Base-by-base conservation (phyloP, 2,329 filamentous ascomycete species). In the Hymenoscyphus albidus region DNA sequence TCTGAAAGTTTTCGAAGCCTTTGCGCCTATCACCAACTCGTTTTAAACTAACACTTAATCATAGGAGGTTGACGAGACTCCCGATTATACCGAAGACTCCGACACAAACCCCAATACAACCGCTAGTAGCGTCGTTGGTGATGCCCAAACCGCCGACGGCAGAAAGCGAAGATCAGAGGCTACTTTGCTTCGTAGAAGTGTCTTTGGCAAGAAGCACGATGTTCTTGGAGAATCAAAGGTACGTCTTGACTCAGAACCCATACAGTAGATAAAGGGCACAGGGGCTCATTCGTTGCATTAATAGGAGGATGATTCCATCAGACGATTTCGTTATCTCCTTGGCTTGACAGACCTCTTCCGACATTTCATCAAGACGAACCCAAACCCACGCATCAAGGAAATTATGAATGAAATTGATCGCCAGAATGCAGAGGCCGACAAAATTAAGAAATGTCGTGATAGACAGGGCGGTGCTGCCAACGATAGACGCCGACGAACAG, bases 301-400 rank as follows among this genome's bases (percentile, higher is more conserved):
- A 48, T 63, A 94, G 91, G 94, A 97, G 80, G 92, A 97, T 82
- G 94, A 98, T 74, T 96, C 92, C 0, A 92, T 98, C 74, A 88
- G 94, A 71, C 85, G 95, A 76, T 99, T 99, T 77, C 89, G 93
- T 69, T 99, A 99, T 76, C 85, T 99, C 1, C 85, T 99, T 14
- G 96, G 96, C 32, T 82, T 99, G 61, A 99, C 95, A 16, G 95
- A 99, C 74, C 83, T 99, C 22, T 99, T 99, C 81, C 92, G 96
- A 69, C 95, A 99, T 79, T 99, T 99, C 78, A 99, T 99, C 79
- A 93, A 98, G 75, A 92, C 93, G 9, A 99, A 97, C 75, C 94
- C 93, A 5, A 93, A 99, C 74, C 94, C 95, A 16, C 92, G 91
- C 72, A 95, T 98, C 74, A 91, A 94, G 72, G 91, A 96, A 65